A percentile compares a stretch with the other conserved stretches of the same genome.
Conservation (phyloP, 2,329 filamentous ascomycete species). For the Calonectria naviculata region DNA sequence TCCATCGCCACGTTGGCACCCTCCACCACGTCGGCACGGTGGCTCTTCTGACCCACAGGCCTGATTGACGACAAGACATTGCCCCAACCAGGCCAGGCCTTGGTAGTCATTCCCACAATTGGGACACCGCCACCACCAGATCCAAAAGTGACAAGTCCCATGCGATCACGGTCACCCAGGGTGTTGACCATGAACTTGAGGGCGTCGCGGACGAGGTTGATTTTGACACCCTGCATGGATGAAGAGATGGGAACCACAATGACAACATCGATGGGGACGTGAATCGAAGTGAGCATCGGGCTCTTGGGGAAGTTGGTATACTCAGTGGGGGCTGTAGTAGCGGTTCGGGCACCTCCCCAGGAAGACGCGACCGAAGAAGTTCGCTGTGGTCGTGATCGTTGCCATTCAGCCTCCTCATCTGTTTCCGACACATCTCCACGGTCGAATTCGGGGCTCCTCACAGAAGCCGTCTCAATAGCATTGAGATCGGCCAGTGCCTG, state of each 20-base stretch:
- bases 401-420: slow-evolving; percentile 87
- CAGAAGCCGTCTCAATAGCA: slow-evolving; percentile 70
- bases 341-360: slow-evolving; percentile 85
- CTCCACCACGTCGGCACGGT: slow-evolving; percentile 95
- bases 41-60: slow-evolving; percentile 95
- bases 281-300: slow-evolving; percentile 64
- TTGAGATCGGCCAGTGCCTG: slow-evolving; percentile 88
- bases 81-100: slow-evolving; percentile 91
- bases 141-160: slow-evolving; percentile 97
- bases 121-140: slow-evolving; percentile 94
- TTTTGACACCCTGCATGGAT: slow-evolving; percentile 99
- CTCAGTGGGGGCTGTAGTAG: slow-evolving; percentile 89
- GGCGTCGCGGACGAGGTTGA: slow-evolving; percentile 91
- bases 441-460: slow-evolving; percentile 82
- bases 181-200: slow-evolving; percentile 91
- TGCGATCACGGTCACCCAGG: slow-evolving; percentile 91
- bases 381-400: slow-evolving; percentile 72
- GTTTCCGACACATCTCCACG: slow-evolving; percentile 80
- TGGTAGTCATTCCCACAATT: slow-evolving; percentile 97
- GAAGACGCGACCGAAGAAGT: slow-evolving; percentile 86
- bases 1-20: slow-evolving; percentile 99
- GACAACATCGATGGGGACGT: slow-evolving; percentile 94
- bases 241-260: slow-evolving; percentile 97
- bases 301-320: slow-evolving; percentile 78
- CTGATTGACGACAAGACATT: slow-evolving; percentile 88